A percentile compares a stretch with the other conserved stretches of the same genome.
phyloP scores from a whole-genome alignment of 2,329 filamentous ascomycete genomes.

The Penicillium sp. region DNA sequence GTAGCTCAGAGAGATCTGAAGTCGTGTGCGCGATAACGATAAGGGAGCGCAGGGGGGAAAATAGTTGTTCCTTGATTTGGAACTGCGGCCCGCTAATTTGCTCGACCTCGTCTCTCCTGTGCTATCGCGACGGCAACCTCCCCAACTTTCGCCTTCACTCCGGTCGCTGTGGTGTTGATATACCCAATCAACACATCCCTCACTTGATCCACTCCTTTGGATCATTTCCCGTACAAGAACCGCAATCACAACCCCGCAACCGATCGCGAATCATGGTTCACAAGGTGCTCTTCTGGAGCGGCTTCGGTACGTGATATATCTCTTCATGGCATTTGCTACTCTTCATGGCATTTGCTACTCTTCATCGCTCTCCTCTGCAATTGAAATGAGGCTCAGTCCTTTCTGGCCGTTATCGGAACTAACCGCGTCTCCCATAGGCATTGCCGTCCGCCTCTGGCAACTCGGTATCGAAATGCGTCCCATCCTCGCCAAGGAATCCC shows the following conservation, averaged over 20 bases:
- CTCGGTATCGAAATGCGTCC: conserved; percentile 98
- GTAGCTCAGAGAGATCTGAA: conserved; percentile 11
- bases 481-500: conserved; percentile 78
- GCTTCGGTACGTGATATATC: conserved; percentile 73
- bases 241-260: conserved; percentile 21
- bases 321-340: not conserved
- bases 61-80: conserved; percentile 31
- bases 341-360: not conserved
- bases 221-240: conserved; percentile 5
- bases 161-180: conserved; percentile 15
- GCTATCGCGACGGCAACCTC: conserved; percentile 27
- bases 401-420: conserved; percentile 3
- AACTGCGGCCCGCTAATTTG: conserved; percentile 41
- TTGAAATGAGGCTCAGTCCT: not conserved
- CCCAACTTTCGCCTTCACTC: conserved; percentile 20
- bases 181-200: conserved; percentile 8
- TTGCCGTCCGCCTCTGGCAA: conserved; percentile 92
- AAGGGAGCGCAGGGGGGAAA: conserved; percentile 13
- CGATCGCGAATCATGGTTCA: conserved; percentile 46
- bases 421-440: conserved; percentile 58
- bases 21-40: conserved; percentile 25
- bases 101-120: conserved; percentile 29
- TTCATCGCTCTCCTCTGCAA: not conserved
- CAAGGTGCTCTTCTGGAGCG: conserved; percentile 59
- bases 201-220: conserved; percentile 3